Evolutionary conservation across 139 green algal genomes (phyloP), one percentile per base, ranked within the genome.

Genomic region (Dunaliella sp.): DNA sequence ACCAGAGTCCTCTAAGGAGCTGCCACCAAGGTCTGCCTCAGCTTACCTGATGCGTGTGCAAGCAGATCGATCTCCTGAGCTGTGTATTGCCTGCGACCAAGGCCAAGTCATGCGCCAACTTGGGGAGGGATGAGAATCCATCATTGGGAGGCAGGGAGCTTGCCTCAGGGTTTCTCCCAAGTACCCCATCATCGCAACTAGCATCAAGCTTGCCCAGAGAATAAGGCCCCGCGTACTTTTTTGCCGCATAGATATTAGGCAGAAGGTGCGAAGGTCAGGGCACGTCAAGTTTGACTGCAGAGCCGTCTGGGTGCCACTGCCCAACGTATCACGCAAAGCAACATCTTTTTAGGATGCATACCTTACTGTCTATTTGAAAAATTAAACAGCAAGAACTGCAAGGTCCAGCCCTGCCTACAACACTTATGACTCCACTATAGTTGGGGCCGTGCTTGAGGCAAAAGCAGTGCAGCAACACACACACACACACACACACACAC

Each of bases 61-160:
- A 93, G 81, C 77, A 92, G 81, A 37, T 90, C 76, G 38, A 93
- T 48, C 85, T 93, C 90, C 59, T 91, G 90, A 3, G 87, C 79
- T 1, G 90, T 93, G 85, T 79, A 91, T 78, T 91, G 88, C 88
- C 88, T 48, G 80, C 78, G 31, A 21, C 2, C 36, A 35, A 82
- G 3, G 28, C 33, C 2, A 1, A 16, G 24, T 1, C 31, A 28
- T 31, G 32, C 33, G 78, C 22, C 78, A 65, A 24, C 3, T 82
- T 26, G 3, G 3, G 16, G 2, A 48, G 3, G 3, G 2, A 3
- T 33, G 2, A 37, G 34, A 3, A 82, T 33, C 77, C 3, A 58
- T 22, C 31, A 3, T n/a, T 58, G 77, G 2, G 2, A 3, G 33
- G 3, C 2, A 48, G 2, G 31, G 12, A 38, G 48, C 7, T 22